Evolutionary conservation across 345 rosid genomes (phyloP).

Genomic region (Moringa oleifera): DNA sequence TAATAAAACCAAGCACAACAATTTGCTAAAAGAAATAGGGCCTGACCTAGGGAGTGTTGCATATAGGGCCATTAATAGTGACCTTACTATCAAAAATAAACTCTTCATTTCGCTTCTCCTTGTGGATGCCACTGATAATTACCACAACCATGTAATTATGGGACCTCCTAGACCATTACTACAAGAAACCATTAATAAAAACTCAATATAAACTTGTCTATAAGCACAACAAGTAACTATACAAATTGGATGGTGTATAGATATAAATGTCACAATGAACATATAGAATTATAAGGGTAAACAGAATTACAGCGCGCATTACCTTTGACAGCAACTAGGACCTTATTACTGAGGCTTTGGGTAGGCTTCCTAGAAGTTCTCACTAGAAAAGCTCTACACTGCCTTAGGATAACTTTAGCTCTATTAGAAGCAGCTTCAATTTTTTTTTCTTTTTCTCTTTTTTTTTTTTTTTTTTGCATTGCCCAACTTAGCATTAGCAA

Average conservation of each 20-base stretch:
- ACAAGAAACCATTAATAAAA: background rate
- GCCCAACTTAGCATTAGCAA: conserved; percentile 63
- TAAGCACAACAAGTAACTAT: background rate
- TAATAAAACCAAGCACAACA: background rate
- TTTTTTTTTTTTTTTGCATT: conserved; percentile 42
- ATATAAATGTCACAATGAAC: background rate
- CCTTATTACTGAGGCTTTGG: conserved; percentile 83
- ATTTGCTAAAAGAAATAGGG: background rate
- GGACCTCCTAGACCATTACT: background rate
- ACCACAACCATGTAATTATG: conserved; percentile 4
- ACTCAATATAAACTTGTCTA: background rate
- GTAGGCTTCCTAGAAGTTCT: conserved; percentile 59
- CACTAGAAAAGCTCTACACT: conserved; percentile 77
- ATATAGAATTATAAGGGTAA: too few species aligned
- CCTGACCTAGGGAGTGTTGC: conserved; percentile 77
- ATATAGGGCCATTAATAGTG: conserved; percentile 77
- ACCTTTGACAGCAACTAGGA: conserved; percentile 97
- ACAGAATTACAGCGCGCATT: conserved; percentile 7
- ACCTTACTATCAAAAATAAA: conserved; percentile 82
- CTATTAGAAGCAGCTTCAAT: conserved; percentile 9
- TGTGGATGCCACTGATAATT: conserved; percentile 75
- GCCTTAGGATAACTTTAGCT: conserved; percentile 66
- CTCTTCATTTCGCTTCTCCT: conserved; percentile 80
- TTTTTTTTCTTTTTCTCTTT: conserved; percentile 33
- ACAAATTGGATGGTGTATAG: background rate